Conservation (phyloP, 2,329 filamentous ascomycete genomes). For the Epichloe bromicola region DNA sequence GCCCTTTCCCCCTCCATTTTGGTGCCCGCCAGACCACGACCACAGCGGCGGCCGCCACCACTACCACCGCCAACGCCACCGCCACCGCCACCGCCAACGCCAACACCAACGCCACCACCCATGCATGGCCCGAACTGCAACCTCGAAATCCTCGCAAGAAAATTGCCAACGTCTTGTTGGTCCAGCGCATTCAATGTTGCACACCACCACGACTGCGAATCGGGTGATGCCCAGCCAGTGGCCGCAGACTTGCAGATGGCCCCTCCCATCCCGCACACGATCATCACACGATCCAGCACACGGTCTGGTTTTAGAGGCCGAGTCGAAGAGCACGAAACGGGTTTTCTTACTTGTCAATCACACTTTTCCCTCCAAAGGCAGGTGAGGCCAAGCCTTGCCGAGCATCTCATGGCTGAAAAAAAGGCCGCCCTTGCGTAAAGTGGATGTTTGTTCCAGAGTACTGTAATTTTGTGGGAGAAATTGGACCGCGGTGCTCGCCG, state of each 20-base stretch:
- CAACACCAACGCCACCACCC: background rate
- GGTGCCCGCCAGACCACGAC: background rate
- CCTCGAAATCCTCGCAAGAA: background rate
- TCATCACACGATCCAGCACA: background rate
- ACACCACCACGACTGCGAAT: background rate
- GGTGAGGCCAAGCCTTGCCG: too few species aligned
- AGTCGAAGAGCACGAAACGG: too few species aligned
- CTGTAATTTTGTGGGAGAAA: background rate
- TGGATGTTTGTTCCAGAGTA: conserved; percentile 1
- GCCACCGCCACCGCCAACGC: background rate
- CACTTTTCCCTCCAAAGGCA: too few species aligned
- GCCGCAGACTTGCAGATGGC: background rate
- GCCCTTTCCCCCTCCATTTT: background rate
- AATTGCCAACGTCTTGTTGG: conserved; percentile 1
- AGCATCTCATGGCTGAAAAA: background rate
- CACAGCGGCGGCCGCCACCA: background rate
- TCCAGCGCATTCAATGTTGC: background rate
- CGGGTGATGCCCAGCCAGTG: background rate
- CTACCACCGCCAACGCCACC: background rate
- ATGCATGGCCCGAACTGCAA: background rate
- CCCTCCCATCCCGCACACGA: conserved; percentile 1
- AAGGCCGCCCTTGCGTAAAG: conserved; percentile 1
- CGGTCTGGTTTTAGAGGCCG: too few species aligned
- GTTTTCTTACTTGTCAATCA: too few species aligned
- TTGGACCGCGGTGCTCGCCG: background rate